A percentile compares a stretch with the other conserved stretches of the same genome.
phyloP scores from a whole-genome alignment of 805 yeast species.

The Spathaspora girioi region DNA sequence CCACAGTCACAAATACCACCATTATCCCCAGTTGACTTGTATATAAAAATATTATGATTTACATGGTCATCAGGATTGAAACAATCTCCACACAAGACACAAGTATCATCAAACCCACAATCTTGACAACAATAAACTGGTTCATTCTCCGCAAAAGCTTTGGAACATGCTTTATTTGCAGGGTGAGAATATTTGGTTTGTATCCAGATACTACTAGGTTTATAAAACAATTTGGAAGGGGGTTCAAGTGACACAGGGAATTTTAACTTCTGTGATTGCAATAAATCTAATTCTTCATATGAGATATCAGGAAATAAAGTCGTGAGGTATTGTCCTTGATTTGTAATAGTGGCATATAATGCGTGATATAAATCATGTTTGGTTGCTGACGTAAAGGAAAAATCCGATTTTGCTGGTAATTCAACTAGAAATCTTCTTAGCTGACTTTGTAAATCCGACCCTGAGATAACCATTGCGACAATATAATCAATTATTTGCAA shows the following conservation, averaged over 20 bases:
- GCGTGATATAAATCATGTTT: slow-evolving; percentile 22
- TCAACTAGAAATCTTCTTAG: slow-evolving; percentile 25
- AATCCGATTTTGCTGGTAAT: slow-evolving; percentile 18
- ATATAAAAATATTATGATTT: slow-evolving; percentile 59
- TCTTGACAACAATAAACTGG: slow-evolving; percentile 71
- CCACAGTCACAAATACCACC: slow-evolving; percentile 76
- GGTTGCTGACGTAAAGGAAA: slow-evolving; percentile 6
- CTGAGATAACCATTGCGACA: background rate
- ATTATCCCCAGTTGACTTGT: slow-evolving; percentile 42
- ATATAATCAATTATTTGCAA: background rate
- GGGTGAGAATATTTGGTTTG: slow-evolving; percentile 37
- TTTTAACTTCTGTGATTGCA: slow-evolving; percentile 5
- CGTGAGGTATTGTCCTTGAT: slow-evolving; percentile 34
- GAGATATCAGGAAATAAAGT: slow-evolving; percentile 30
- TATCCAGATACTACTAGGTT: background rate
- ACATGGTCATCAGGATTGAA: slow-evolving; percentile 67
- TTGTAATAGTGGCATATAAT: slow-evolving; percentile 29
- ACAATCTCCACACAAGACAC: slow-evolving; percentile 73
- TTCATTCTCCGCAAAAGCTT: slow-evolving; percentile 56
- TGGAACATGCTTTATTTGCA: slow-evolving; percentile 64
- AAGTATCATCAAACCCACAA: slow-evolving; percentile 75
- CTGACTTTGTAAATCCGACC: background rate
- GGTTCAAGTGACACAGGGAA: slow-evolving; percentile 3
- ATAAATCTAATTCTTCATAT: slow-evolving; percentile 12
- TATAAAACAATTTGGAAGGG: slow-evolving; percentile 12